Base-by-base conservation (phyloP, 1,139 yeast genomes). In the Pichia sp. region DNA sequence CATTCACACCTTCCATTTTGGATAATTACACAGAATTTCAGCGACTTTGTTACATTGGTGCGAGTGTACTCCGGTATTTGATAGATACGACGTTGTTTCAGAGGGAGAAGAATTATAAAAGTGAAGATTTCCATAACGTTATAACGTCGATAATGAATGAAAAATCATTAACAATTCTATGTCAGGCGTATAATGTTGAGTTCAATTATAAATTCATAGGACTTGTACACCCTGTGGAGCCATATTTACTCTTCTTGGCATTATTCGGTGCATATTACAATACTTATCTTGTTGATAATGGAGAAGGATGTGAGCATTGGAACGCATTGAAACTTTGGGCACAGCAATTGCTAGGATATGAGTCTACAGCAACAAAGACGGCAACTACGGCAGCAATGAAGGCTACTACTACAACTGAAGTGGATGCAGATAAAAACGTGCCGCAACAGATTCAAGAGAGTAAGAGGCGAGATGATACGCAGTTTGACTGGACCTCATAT, bases 201-300 rank as follows among this genome's bases (percentile, higher is more conserved):
- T 34, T 34, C 15, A 39, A 37, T 20, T 37, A 39, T 22, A 37
- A 30, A 27, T 38, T 38, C 16, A 27, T 31, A 3, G 30, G 32
- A 1, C 12, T n/a, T 5, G n/a, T n/a, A n/a, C n/a, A n/a, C n/a
- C 21, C 20, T 8, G 13, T 21, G n/a, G 27, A 30, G 11, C 12
- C 28, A 11, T 17, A 26, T 22, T 29, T 29, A 23, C 15, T 38
- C 16, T 23, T 38, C 9, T 33, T 35, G 23, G 33, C 38, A 3
- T 38, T 32, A 29, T 29, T 38, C 7, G 41, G 42, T 16, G 12
- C n/a, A 8, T 38, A 30, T 10, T 35, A 40, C 27, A 34, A 32
- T 4, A 11, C 22, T 9, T 20, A 28, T 17, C 22, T 35, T 14
- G 19, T 12, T 9, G 21, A 25, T 13, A 18, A 12, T 6, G 21